Base-by-base conservation (phyloP, 345 rosid species). In the Cardamine resedifolia region DNA sequence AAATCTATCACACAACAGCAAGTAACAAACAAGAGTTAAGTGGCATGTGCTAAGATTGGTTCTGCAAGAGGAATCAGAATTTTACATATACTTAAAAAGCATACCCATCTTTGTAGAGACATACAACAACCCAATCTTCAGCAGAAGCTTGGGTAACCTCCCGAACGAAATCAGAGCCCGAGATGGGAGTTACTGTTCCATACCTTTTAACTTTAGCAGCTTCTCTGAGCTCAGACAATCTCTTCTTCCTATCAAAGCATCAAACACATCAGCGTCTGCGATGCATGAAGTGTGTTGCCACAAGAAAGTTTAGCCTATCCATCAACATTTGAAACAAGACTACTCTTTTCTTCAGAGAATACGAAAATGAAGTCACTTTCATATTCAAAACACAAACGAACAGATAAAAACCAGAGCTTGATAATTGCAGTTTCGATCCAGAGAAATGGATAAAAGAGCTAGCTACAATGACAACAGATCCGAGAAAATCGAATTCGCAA, bases 21-120 rank as follows among this genome's bases (percentile, higher is more conserved):
- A 63, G 67, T 39, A 50, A 72, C 10, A 67, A 66, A 39, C 20
- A 38, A 2, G 20, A 7, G 2, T 30, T 58, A 24, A 26, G 24
- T 1, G n/a, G 60, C 36, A 34, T 51, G 21, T n/a, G 7, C 23
- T 24, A 49, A 55, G 24, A 24, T 21, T 27, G 12, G 44, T 20
- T 34, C 68, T 52, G 39, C 49, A 51, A 20, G 21, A 64, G 39
- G 3, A 43, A 44, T 11, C 38, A 51, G 0, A 52, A 19, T 44
- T 31, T 30, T 15, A 67, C 30, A 0, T 23, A 10, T 26, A 44
- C 12, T 34, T 30, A 2, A 67, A 34, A 68, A 26, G 7, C 72
- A 48, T 88, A 95, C 99, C 99, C 92, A 63, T 95, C 99, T 78
- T 91, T 95, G 81, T 88, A 88, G 77, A 95, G 97, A 43, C 90